Evolutionary conservation across 108 stramenopile species (phyloP).

Genomic region (Mediolabrus comicus): DNA sequence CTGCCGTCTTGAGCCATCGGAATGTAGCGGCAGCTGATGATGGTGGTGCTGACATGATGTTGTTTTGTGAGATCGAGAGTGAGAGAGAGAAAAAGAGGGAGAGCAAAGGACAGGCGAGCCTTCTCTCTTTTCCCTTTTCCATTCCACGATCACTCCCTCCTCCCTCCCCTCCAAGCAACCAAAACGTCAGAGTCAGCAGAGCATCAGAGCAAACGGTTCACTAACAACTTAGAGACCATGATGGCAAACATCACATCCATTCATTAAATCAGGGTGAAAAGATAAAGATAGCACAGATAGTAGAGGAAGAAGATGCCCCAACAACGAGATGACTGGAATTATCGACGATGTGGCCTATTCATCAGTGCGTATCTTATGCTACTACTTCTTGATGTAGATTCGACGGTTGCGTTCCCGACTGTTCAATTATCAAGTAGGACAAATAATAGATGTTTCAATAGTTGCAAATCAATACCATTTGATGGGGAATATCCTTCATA

Average conservation of each 20-base stretch:
- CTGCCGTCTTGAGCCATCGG: constrained; percentile 62
- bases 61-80: too few species aligned
- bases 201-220: too few species aligned
- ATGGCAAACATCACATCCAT: neutral
- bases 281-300: neutral
- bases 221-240: too few species aligned
- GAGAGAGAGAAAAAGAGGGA: too few species aligned
- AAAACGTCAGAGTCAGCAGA: too few species aligned
- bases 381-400: neutral
- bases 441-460: neutral
- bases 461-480: neutral
- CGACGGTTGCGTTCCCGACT: neutral
- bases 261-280: too few species aligned
- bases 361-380: neutral
- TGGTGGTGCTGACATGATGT: too few species aligned
- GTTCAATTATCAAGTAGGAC: neutral
- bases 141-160: too few species aligned
- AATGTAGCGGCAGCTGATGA: too few species aligned
- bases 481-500: neutral
- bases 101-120: too few species aligned
- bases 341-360: neutral
- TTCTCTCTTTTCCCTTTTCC: too few species aligned
- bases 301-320: neutral
- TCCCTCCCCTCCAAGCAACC: too few species aligned
- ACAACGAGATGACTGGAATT: neutral